Percentiles rank a stretch among this genome's conserved stretches.
These are phyloP conservation scores for Mycotypha africana DNA, from an alignment of 371 early-diverging fungal genomes.

Conservation along the genomic window DNA sequence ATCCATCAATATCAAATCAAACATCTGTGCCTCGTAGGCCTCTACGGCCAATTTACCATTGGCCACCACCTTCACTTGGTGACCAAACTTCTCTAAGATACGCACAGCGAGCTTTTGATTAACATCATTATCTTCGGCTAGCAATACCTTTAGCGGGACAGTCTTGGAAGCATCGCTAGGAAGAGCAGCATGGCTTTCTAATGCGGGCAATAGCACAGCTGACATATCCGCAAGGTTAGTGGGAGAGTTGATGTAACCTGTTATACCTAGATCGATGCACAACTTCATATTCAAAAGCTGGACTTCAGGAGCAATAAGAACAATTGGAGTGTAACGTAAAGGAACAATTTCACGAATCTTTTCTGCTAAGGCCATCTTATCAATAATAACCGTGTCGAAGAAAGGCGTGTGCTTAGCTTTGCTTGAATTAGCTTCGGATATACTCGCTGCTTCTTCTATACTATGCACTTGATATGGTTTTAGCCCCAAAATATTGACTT, in stretches of 20 bases:
- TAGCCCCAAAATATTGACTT: slow-evolving; percentile 32
- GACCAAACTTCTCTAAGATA: slow-evolving; percentile 70
- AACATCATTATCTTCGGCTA: slow-evolving; percentile 81
- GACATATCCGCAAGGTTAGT: slow-evolving; percentile 54
- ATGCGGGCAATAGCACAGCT: slow-evolving; percentile 61
- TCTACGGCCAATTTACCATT: slow-evolving; percentile 77
- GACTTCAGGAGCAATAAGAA: slow-evolving; percentile 45
- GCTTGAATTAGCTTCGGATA: slow-evolving; percentile 28
- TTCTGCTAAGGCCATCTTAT: slow-evolving; percentile 49
- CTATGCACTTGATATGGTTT: slow-evolving; percentile 34
- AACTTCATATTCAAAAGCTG: slow-evolving; percentile 50
- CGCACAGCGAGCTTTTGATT: slow-evolving; percentile 77
- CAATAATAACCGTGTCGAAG: slow-evolving; percentile 56
- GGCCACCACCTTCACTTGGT: slow-evolving; percentile 63
- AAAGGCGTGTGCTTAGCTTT: slow-evolving; percentile 26
- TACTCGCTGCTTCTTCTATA: slow-evolving; percentile 38
- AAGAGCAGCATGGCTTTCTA: slow-evolving; percentile 60
- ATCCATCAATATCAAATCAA: slow-evolving; percentile 76
- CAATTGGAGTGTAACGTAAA: slow-evolving; percentile 61
- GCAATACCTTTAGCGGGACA: slow-evolving; percentile 59
- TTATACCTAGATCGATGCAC: slow-evolving; percentile 60
- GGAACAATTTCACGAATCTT: slow-evolving; percentile 45
- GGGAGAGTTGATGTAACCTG: slow-evolving; percentile 58
- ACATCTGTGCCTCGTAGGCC: slow-evolving; percentile 49
- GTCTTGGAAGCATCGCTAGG: slow-evolving; percentile 50